phyloP scores from a whole-genome alignment of 2,329 filamentous ascomycete genomes.

The Xylaria sp. region DNA sequence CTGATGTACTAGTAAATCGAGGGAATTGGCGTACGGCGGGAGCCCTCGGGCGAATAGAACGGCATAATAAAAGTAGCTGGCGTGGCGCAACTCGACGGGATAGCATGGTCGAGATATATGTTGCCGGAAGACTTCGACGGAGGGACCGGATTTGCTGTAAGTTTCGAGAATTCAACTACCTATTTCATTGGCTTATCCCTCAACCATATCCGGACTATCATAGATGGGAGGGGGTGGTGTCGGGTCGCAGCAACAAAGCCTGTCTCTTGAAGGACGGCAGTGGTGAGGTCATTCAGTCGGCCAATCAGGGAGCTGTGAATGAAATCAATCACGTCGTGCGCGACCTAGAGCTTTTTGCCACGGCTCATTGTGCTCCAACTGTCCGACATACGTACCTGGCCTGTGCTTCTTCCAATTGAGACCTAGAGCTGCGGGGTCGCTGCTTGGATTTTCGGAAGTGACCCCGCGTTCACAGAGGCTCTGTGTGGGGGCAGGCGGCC shows the following conservation, averaged over 20 bases:
- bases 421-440: background rate
- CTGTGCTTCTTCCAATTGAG: background rate
- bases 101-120: conserved; percentile 18
- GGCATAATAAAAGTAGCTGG: conserved; percentile 23
- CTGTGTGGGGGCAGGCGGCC: background rate
- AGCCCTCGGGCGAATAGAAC: conserved; percentile 9
- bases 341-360: background rate
- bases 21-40: conserved; percentile 18
- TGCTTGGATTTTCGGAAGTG: too few relatives aligned
- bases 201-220: background rate
- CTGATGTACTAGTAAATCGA: conserved; percentile 28
- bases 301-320: background rate
- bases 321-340: background rate
- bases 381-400: background rate
- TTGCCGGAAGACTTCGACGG: background rate
- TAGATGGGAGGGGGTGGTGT: background rate
- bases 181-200: background rate
- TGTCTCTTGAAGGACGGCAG: background rate
- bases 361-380: too few relatives aligned
- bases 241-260: background rate
- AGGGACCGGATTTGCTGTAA: background rate
- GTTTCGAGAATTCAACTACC: background rate
- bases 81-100: conserved; percentile 25
- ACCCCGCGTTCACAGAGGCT: background rate
- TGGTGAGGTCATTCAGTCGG: background rate